Evolutionary conservation across 2,329 filamentous ascomycete species (phyloP).

Genomic region (Pestalotiopsis sp.): DNA sequence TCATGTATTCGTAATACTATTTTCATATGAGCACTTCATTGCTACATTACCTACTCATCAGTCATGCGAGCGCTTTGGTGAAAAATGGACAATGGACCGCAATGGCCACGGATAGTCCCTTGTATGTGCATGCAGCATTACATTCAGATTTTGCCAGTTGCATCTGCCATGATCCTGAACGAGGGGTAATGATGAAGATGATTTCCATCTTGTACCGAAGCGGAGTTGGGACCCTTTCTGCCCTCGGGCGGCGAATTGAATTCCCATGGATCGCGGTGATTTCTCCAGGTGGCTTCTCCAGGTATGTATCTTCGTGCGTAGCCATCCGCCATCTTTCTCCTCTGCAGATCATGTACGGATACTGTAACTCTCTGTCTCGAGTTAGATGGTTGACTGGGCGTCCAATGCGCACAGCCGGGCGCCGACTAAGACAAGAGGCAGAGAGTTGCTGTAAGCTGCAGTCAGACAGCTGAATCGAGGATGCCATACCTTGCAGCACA

Average conservation of each 20-base stretch:
- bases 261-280: neutral
- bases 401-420: neutral
- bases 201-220: neutral
- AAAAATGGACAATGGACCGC: neutral
- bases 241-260: neutral
- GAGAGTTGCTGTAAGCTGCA: neutral
- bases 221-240: neutral
- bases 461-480: neutral
- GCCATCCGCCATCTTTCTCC: neutral
- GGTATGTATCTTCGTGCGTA: too few species aligned
- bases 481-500: too few species aligned
- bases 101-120: neutral
- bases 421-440: neutral
- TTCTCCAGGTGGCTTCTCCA: neutral
- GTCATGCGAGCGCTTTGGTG: neutral
- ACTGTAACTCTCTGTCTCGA: neutral
- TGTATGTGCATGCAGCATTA: neutral
- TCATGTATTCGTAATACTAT: neutral
- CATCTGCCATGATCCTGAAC: neutral
- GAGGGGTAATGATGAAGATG: neutral
- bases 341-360: neutral
- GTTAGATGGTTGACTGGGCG: neutral
- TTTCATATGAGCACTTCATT: too few species aligned
- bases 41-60: neutral
- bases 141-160: neutral